Conservation (phyloP, 371 early-diverging fungal species). For the Mortierella sp. region DNA sequence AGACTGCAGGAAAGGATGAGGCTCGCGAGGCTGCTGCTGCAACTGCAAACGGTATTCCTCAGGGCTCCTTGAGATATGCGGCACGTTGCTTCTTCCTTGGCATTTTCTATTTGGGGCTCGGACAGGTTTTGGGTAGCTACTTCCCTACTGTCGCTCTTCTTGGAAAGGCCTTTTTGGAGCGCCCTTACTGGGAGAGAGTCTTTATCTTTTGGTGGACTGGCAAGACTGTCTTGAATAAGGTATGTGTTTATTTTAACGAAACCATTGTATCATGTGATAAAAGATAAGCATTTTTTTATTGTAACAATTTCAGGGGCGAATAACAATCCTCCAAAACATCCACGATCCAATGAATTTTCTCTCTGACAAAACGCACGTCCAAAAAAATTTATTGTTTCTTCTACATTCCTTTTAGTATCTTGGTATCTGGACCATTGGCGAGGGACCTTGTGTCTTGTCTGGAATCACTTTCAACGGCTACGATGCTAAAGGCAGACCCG, state of each 20-base stretch:
- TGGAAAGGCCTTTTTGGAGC: slow-evolving; percentile 63
- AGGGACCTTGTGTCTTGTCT: slow-evolving; percentile 72
- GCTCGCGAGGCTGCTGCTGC: slow-evolving; percentile 42
- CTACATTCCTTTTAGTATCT: slow-evolving; percentile 62
- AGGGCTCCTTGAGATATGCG: slow-evolving; percentile 59
- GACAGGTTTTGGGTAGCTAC: slow-evolving; percentile 62
- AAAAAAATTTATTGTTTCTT: not conserved
- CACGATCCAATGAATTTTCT: not conserved
- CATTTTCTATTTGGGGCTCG: slow-evolving; percentile 64
- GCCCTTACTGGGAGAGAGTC: slow-evolving; percentile 58
- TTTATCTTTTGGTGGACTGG: slow-evolving; percentile 65
- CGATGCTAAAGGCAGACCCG: slow-evolving; percentile 61
- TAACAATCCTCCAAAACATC: not conserved
- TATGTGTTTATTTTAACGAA: slow-evolving; percentile 13
- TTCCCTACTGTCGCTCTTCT: slow-evolving; percentile 66
- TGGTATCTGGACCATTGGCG: slow-evolving; percentile 78
- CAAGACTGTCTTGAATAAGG: slow-evolving; percentile 71
- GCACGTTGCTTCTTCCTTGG: slow-evolving; percentile 63
- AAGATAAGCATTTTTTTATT: slow-evolving; percentile 2
- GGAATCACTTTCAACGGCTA: slow-evolving; percentile 76
- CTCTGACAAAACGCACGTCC: not conserved
- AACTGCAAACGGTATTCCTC: slow-evolving; percentile 58
- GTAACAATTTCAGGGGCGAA: not conserved
- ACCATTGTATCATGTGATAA: not conserved
- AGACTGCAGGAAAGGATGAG: slow-evolving; percentile 58